A percentile compares a stretch with the other conserved stretches of the same genome.
Evolutionary conservation across 2,329 filamentous ascomycete genomes (phyloP).

Genomic region (Pyricularia grisea): DNA sequence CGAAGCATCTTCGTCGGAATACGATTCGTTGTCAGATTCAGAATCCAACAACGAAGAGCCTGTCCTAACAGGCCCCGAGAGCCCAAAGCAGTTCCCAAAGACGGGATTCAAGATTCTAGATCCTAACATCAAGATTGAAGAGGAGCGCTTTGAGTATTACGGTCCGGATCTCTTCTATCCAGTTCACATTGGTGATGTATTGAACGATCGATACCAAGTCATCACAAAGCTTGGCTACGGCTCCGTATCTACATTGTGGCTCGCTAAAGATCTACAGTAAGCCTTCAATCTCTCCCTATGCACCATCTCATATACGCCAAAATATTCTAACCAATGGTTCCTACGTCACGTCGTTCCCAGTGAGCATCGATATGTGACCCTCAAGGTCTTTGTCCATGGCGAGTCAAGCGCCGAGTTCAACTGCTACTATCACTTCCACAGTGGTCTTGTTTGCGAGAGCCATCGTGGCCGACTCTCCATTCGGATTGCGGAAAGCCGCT

Average conservation of each 20-base stretch:
- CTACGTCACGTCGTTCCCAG: not conserved
- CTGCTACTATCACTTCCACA: not conserved
- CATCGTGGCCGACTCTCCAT: not conserved
- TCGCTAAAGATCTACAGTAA: constrained; percentile 18
- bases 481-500: not conserved
- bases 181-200: constrained; percentile 15
- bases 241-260: constrained; percentile 18
- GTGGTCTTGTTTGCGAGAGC: not conserved
- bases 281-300: not conserved
- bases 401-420: not conserved
- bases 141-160: not conserved
- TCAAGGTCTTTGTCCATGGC: not conserved
- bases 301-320: not conserved
- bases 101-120: not conserved
- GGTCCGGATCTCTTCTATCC: constrained; percentile 10
- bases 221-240: constrained; percentile 19
- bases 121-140: not conserved
- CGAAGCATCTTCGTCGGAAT: no score
- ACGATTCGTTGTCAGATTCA: no score
- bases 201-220: constrained; percentile 19
- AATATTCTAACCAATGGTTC: not conserved
- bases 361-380: not conserved
- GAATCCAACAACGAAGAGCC: no score
- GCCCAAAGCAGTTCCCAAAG: not conserved
- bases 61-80: not conserved